Evolutionary conservation across 257 asterid species (phyloP), one percentile per base, ranked within the genome.

Genomic region (Primulina huaijiensis): DNA sequence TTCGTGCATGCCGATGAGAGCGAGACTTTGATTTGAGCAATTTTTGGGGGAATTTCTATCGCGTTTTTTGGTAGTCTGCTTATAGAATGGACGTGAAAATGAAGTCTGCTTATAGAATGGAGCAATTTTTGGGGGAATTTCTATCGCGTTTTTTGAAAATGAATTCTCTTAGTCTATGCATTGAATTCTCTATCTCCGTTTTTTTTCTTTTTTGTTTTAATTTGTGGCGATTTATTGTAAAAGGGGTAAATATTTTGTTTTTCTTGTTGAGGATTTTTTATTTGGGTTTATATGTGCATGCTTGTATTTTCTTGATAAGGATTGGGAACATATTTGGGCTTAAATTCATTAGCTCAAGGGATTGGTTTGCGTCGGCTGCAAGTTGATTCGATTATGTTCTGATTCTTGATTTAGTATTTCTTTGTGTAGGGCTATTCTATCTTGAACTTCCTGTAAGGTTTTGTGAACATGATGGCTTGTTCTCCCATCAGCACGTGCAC

Each of bases 401-500:
- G 25, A 30, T 29, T 67, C 60, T 70, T 70, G 78, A 80, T 77
- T 56, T n/a, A 62, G 60, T 40, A 38, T 60, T 16, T 55, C 40
- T 64, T 67, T 56, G 21, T 72, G 74, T 73, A 64, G 70, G 76
- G 78, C 67, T 60, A 35, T 62, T 31, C 68, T 29, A 7, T 35
- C 74, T n/a, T n/a, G 55, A 31, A 65, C 11, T 68, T 74, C 67
- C 65, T 61, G 65, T 68, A 56, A 62, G 70, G 53, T 67, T 75
- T 79, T 76, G 83, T 77, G 82, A 81, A 68, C 69, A 82, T 80
- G 86, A 74, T 55, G 68, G 62, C 73, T 17, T 79, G 77, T 74
- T 73, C 86, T 72, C 80, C 88, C 69, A 46, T 84, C 37, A 72
- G 77, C 60, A 75, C 84, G 29, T 75, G 85, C 76, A 37, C 85